These are phyloP conservation scores for Vanrija humicola DNA, from an alignment of 1,284 basidiomycete genomes.

Conservation along the genomic window DNA sequence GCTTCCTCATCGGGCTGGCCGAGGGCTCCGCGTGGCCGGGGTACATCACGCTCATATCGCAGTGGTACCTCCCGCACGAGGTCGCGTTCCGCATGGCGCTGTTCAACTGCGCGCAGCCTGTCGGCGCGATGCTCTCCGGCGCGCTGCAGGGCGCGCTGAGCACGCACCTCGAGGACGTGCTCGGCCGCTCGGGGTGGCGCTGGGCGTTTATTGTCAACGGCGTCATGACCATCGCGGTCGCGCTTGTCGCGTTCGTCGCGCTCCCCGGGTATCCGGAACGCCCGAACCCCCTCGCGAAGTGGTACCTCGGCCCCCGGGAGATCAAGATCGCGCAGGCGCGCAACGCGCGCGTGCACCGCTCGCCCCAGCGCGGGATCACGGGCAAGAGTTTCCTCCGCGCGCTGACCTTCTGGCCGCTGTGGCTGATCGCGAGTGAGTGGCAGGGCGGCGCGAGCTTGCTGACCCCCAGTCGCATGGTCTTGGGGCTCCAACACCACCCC, in stretches of 20 bases:
- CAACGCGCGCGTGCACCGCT: constrained; percentile 11
- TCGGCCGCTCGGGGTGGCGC: constrained; percentile 17
- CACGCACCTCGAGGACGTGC: constrained; percentile 13
- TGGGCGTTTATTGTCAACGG: constrained; percentile 22
- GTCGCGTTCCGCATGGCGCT: constrained; percentile 22
- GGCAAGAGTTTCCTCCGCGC: constrained; percentile 9
- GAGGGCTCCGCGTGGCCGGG: constrained; percentile 18
- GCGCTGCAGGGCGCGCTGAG: constrained; percentile 24
- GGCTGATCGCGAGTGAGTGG: constrained; percentile 11
- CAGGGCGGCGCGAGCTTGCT: neutral
- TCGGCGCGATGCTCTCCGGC: constrained; percentile 22
- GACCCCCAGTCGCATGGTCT: constrained; percentile 8
- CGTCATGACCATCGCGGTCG: constrained; percentile 9
- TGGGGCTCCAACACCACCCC: constrained; percentile 14
- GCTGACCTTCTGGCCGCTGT: constrained; percentile 12
- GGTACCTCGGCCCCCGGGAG: constrained; percentile 18
- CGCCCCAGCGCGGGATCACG: constrained; percentile 19
- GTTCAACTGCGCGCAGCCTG: constrained; percentile 18
- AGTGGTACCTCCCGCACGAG: constrained; percentile 24
- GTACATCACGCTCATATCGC: constrained; percentile 11
- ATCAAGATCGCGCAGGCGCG: constrained; percentile 17
- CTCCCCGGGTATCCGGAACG: constrained; percentile 9
- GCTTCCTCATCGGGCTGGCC: constrained; percentile 26
- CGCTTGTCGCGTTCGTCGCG: constrained; percentile 6
- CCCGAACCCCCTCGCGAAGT: constrained; percentile 22